Base-by-base conservation (phyloP, 2,329 filamentous ascomycete species). In the Stemphylium beticola region DNA sequence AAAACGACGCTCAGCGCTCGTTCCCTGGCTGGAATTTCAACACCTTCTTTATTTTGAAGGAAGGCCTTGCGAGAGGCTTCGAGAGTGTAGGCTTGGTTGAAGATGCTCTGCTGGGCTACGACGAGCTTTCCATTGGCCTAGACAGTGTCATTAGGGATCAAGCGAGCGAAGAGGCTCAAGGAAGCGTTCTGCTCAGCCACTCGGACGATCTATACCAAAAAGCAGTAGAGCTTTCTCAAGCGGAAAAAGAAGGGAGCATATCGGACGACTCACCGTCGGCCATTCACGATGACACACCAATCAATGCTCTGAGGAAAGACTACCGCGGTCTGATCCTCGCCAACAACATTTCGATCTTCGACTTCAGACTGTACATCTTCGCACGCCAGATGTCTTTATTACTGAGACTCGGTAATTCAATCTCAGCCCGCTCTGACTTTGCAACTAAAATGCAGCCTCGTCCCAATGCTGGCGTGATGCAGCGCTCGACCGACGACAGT, bases 11-110 rank as follows among this genome's bases (percentile, higher is more conserved):
- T 0, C 93, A 98, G 73, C 85, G 93, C 41, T 87, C 82, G 31
- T 78, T 99, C 15, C 95, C 95, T 0, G 95, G 95, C 0, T 99
- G 95, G 95, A 99, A 99, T 71, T 99, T 99, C 72, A 98, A 95
- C 76, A 99, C 95, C 0, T 99, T 99, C 73, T 99, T 99, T 73
- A 93, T 99, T 14, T 82, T 99, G 8, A 99, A 99, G 70, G 95
- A 99, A 74, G 95, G 95, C 0, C 79, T 99, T 32, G 93, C 95
- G 1, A 85, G 91, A 62, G 96, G 93, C 0, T 96, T 99, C 64
- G 96, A 99, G 74, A 98, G 91, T 71, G 93, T 98, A 3, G 96
- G 96, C 0, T 81, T 99, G 9, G 91, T 97, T 8, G 95, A 99
- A 70, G 95, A 99, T 81, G 93, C 95, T 3, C 79, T 99, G 34